Evolutionary conservation across 371 early-diverging fungal species (phyloP), one percentile per base, ranked within the genome.

Genomic region (Funneliformis caledonium): DNA sequence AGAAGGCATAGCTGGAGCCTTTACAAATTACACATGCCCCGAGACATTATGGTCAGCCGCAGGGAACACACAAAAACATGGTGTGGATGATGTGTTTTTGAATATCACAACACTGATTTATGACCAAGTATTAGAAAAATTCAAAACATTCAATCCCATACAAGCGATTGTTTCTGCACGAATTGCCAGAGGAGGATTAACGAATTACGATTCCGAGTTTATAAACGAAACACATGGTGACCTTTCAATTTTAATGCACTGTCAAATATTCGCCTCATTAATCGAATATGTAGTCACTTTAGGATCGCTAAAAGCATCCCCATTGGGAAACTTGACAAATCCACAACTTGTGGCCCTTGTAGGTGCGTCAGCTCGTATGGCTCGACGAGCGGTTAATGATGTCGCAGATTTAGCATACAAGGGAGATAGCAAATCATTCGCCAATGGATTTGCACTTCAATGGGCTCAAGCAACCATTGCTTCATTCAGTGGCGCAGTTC

Each of bases 261-360:
- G 43, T 6, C 68, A 68, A 68, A 68, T 68, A 42, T 37, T 68
- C 10, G n/a, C 43, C 42, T 68, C 45, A 16, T 16, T 9, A 37
- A 68, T 68, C 8, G 43, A 68, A 68, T 68, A 68, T 68, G 68
- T 16, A 1, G 6, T 68, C 19, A 68, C 43, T 68, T 43, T 68
- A n/a, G 43, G 68, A 45, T 19, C 19, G 11, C 6, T 68, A 42
- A 43, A 68, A 45, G 43, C 42, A 68, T 7, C 4, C 4, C 4
- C 31, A 16, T 8, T 19, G 10, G 42, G 68, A 19, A 68, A 68
- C 31, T 43, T 68, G 7, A 68, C 68, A 43, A 68, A 68, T 12
- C 8, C 68, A 37, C 68, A 43, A 43, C 68, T 68, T 68, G 19
- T 68, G 11, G 43, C 16, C 1, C 19, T 42, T 42, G 7, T 8